Evolutionary conservation across 768 basidiomycete genomes (phyloP).

Genomic region (Tremella mesenterica): DNA sequence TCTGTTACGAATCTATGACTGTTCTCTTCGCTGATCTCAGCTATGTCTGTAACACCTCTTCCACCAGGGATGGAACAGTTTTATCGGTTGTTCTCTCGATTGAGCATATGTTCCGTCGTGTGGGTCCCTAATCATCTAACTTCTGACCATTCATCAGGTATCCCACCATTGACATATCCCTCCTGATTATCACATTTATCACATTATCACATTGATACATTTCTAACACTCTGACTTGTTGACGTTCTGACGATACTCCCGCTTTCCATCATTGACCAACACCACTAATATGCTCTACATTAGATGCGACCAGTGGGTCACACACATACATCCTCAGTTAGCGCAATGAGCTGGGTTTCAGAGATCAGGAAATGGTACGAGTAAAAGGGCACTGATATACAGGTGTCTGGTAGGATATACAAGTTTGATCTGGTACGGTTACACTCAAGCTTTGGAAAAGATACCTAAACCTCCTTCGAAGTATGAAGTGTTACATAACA

Average conservation of each 20-base stretch:
- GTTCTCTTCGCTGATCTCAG: background rate
- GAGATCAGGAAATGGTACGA: no score
- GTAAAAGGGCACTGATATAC: no score
- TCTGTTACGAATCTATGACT: background rate
- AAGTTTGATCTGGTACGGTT: conserved; percentile 33
- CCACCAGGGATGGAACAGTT: conserved; percentile 24
- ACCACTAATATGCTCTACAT: no score
- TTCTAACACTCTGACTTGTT: conserved; percentile 4
- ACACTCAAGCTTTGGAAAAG: conserved; percentile 21
- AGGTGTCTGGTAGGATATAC: conserved; percentile 25
- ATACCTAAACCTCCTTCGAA: conserved; percentile 12
- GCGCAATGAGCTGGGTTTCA: no score
- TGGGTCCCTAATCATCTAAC: conserved; percentile 5
- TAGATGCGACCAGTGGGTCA: no score
- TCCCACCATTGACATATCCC: background rate
- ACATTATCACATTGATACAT: no score
- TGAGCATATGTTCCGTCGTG: conserved; percentile 29
- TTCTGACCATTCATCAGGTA: no score
- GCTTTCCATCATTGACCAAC: no score
- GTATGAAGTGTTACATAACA: background rate
- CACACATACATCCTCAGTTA: no score
- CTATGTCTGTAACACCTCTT: conserved; percentile 7
- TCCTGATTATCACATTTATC: no score
- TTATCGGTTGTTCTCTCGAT: conserved; percentile 25
- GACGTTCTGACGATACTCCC: no score